A percentile compares a stretch with the other conserved stretches of the same genome.
These are phyloP conservation scores for Paraconiothyrium brasiliense DNA, from an alignment of 2,329 filamentous ascomycete genomes.

Conservation along the genomic window DNA sequence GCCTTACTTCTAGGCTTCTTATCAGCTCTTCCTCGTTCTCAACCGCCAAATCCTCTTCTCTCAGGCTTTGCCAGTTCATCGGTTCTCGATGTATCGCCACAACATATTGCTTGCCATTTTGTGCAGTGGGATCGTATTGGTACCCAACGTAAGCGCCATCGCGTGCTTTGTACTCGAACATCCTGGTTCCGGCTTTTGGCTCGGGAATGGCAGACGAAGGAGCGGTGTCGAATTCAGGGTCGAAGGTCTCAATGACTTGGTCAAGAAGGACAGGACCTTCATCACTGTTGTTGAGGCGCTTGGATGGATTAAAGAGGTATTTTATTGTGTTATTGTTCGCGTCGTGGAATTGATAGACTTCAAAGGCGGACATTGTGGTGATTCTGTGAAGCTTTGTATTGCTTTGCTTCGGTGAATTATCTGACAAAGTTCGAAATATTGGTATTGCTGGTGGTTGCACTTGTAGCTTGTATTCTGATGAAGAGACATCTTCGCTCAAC, in stretches of 20 bases:
- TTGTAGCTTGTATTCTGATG: background rate
- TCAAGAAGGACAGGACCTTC: conserved; percentile 14
- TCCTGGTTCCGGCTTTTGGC: conserved; percentile 11
- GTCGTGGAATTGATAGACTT: conserved; percentile 12
- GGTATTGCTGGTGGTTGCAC: background rate
- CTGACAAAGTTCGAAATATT: background rate
- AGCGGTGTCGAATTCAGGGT: conserved; percentile 10
- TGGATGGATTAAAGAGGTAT: conserved; percentile 18
- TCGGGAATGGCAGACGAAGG: background rate
- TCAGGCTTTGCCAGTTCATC: conserved; percentile 17
- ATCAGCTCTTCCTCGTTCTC: conserved; percentile 8
- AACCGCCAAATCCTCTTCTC: conserved; percentile 16
- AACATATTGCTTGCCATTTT: conserved; percentile 20
- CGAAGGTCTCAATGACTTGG: conserved; percentile 12
- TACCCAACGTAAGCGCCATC: conserved; percentile 18
- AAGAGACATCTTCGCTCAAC: background rate
- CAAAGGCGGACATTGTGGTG: conserved; percentile 13
- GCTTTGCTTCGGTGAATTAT: background rate
- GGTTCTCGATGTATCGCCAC: conserved; percentile 15
- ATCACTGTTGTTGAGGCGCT: conserved; percentile 10
- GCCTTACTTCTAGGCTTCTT: background rate
- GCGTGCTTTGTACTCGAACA: conserved; percentile 12
- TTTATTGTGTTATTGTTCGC: conserved; percentile 13
- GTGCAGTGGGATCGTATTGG: conserved; percentile 14
- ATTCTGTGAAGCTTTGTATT: background rate